phyloP scores from a whole-genome alignment of 1,284 basidiomycete genomes.

The Cutaneotrichosporon daszewskae region DNA sequence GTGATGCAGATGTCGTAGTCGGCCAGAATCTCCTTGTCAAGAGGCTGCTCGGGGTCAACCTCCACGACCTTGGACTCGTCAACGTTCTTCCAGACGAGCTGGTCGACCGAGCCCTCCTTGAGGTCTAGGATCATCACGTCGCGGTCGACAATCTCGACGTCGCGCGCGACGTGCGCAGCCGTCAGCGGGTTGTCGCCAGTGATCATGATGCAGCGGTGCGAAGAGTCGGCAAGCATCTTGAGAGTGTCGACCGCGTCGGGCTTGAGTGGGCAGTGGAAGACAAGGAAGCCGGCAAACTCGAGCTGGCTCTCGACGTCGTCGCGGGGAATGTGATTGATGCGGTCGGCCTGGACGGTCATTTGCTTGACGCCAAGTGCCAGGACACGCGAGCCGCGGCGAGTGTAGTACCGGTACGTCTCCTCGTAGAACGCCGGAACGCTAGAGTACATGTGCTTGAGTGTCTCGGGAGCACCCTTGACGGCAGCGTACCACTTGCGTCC shows the following conservation, averaged over 20 bases:
- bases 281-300: conserved; percentile 81
- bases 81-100: conserved; percentile 86
- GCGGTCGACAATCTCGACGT: conserved; percentile 92
- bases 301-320: conserved; percentile 72
- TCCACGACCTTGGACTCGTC: conserved; percentile 81
- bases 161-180: conserved; percentile 84
- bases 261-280: conserved; percentile 95
- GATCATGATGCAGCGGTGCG: conserved; percentile 97
- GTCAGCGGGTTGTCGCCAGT: conserved; percentile 95
- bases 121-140: conserved; percentile 85
- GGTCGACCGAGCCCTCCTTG: conserved; percentile 68
- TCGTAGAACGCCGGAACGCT: conserved; percentile 73
- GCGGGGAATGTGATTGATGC: conserved; percentile 75
- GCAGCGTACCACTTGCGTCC: conserved; percentile 51
- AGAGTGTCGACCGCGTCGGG: conserved; percentile 80
- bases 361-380: conserved; percentile 82
- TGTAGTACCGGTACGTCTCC: conserved; percentile 88
- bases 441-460: conserved; percentile 77
- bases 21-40: conserved; percentile 70
- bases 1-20: conserved; percentile 92
- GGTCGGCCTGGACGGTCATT: conserved; percentile 63
- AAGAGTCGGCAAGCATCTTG: conserved; percentile 88
- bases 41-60: conserved; percentile 66
- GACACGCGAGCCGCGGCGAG: conserved; percentile 81
- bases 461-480: conserved; percentile 93